Conservation (phyloP, 352 stramenopile species). For the Phytophthora palmivora region DNA sequence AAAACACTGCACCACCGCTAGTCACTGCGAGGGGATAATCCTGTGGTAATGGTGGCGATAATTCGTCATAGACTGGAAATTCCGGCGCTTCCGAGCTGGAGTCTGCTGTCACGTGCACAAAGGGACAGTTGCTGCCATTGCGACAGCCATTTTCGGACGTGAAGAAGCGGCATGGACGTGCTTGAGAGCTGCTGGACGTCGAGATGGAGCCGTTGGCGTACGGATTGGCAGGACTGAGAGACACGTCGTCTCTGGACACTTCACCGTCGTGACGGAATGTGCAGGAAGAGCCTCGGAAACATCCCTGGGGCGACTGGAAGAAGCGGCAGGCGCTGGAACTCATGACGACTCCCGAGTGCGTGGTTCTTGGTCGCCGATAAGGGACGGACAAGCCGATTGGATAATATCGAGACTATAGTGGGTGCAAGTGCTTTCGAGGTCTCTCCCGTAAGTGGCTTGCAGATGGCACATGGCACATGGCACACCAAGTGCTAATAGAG, state of each 20-base stretch:
- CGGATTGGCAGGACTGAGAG: conserved; percentile 44
- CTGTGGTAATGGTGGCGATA: conserved; percentile 20
- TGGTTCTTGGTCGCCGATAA: conserved; percentile 1
- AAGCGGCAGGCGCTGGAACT: conserved; percentile 58
- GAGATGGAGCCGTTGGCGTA: conserved; percentile 42
- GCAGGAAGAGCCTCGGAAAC: conserved; percentile 71
- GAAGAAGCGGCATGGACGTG: conserved; percentile 68
- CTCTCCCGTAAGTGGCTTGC: too few species aligned
- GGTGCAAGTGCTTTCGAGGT: background rate
- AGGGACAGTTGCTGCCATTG: conserved; percentile 69
- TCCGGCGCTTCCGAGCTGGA: conserved; percentile 10
- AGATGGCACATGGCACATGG: too few species aligned
- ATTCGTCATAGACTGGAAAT: conserved; percentile 13
- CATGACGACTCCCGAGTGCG: conserved; percentile 24
- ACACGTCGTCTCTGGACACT: conserved; percentile 8
- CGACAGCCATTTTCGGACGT: conserved; percentile 57
- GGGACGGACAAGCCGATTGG: conserved; percentile 16
- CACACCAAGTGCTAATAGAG: too few species aligned
- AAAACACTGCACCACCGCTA: conserved; percentile 38
- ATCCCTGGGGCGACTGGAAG: conserved; percentile 76
- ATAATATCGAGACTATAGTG: conserved; percentile 8
- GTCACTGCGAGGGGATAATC: conserved; percentile 32
- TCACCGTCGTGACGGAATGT: conserved; percentile 63
- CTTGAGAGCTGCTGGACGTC: background rate
- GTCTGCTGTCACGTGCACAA: conserved; percentile 43